A percentile compares a stretch with the other conserved stretches of the same genome.
These are phyloP conservation scores for Rhodotorula sp. DNA, from an alignment of 1,284 basidiomycete genomes.

Conservation along the genomic window DNA sequence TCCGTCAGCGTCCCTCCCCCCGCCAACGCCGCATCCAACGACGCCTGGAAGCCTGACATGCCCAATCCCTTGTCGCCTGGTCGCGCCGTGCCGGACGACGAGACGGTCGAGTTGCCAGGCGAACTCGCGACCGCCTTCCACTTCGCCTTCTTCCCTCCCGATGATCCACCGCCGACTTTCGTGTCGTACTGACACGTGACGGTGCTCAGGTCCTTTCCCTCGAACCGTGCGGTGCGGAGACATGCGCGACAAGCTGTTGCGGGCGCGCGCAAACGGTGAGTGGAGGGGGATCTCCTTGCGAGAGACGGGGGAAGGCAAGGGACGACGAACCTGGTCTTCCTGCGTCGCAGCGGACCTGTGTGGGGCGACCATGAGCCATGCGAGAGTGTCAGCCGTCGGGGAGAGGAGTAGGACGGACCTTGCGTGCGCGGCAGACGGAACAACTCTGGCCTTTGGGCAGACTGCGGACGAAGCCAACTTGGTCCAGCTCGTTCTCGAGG, in stretches of 20 bases:
- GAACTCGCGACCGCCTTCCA: neutral
- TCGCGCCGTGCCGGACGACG: too few species aligned
- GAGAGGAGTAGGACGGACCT: neutral
- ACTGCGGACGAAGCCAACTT: neutral
- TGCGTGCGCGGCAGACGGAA: conserved; percentile 6
- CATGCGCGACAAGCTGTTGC: conserved; percentile 18
- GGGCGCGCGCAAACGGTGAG: neutral
- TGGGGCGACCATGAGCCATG: neutral
- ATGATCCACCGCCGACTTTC: neutral
- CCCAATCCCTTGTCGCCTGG: too few species aligned
- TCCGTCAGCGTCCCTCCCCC: neutral
- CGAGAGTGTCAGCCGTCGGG: too few species aligned
- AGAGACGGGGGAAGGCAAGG: neutral
- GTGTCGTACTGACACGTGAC: conserved; percentile 10
- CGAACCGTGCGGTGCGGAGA: conserved; percentile 16
- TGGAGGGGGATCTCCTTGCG: neutral
- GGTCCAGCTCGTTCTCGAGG: neutral
- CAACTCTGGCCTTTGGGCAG: conserved; percentile 19
- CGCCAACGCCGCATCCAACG: too few species aligned
- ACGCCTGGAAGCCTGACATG: too few species aligned
- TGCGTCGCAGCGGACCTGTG: conserved; percentile 12
- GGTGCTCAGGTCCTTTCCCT: conserved; percentile 7
- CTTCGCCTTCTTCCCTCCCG: neutral
- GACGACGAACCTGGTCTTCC: conserved; percentile 11
- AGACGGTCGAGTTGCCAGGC: too few species aligned